Evolutionary conservation across 2,329 filamentous ascomycete species (phyloP).

Genomic region (Colletotrichum tropicicola): DNA sequence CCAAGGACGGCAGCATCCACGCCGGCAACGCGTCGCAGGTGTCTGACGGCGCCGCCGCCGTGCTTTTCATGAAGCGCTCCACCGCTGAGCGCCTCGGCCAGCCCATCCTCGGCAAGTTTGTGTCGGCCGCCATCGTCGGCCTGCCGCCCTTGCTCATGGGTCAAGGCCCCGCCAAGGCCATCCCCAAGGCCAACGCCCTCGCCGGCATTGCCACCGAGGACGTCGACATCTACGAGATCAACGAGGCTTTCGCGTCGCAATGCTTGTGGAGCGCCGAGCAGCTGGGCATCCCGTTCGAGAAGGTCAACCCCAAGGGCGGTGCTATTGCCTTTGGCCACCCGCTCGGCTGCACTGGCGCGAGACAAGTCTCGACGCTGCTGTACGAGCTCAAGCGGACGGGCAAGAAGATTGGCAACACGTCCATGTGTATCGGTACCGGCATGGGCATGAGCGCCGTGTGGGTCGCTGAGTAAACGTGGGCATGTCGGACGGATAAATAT

Average conservation of each 20-base stretch:
- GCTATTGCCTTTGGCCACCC: conserved; percentile 97
- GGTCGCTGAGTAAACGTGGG: conserved; percentile 79
- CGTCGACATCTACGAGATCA: conserved; percentile 98
- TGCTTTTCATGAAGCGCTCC: conserved; percentile 93
- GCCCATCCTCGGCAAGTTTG: conserved; percentile 91
- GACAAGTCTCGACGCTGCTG: conserved; percentile 91
- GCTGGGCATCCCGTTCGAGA: conserved; percentile 81
- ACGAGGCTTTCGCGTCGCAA: conserved; percentile 97
- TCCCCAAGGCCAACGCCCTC: conserved; percentile 89
- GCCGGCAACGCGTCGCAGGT: conserved; percentile 97
- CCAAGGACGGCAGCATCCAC: conserved; percentile 92
- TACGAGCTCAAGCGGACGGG: conserved; percentile 88
- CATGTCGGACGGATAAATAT: neutral
- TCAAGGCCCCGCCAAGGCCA: conserved; percentile 93
- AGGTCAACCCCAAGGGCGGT: conserved; percentile 97
- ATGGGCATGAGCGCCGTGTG: conserved; percentile 99
- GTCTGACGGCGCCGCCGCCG: conserved; percentile 93
- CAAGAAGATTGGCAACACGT: conserved; percentile 88
- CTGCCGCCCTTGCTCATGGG: conserved; percentile 96
- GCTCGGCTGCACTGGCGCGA: conserved; percentile 90
- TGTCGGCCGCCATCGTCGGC: conserved; percentile 84
- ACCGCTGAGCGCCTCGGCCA: conserved; percentile 90
- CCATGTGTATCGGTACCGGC: conserved; percentile 96
- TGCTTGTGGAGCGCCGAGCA: conserved; percentile 93
- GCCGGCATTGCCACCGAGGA: conserved; percentile 88